Evolutionary conservation across 495 filamentous ascomycete genomes (phyloP).

Genomic region (Stereocaulon alpinum): DNA sequence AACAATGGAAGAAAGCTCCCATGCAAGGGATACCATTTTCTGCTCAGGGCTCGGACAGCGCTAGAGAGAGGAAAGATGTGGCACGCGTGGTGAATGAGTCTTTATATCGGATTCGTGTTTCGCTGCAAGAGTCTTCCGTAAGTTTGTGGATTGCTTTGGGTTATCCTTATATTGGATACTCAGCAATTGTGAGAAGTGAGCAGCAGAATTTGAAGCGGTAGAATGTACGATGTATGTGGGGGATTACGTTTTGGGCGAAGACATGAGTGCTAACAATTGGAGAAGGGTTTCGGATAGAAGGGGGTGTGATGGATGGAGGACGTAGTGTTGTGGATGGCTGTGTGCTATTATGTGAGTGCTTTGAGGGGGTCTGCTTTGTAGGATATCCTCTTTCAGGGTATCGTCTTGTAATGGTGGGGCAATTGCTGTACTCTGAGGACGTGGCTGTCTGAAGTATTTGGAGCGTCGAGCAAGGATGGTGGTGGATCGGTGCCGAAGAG

Average conservation of each 20-base stretch:
- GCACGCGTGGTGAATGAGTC: too few species aligned
- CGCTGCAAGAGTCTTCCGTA: too few species aligned
- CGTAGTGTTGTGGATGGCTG: too few species aligned
- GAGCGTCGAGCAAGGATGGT: not conserved
- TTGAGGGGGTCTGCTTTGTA: too few species aligned
- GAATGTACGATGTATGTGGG: not conserved
- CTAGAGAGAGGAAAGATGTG: not conserved
- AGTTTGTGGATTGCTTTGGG: too few species aligned
- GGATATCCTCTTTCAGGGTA: too few species aligned
- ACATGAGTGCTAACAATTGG: too few species aligned
- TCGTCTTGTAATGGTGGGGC: not conserved
- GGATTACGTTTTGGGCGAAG: not conserved
- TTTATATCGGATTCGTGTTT: too few species aligned
- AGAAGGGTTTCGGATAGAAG: too few species aligned
- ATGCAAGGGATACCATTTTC: not conserved
- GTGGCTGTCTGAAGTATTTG: not conserved
- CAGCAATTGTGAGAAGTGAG: not conserved
- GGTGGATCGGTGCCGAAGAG: not conserved
- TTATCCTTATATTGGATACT: too few species aligned
- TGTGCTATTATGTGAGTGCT: too few species aligned
- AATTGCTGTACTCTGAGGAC: not conserved
- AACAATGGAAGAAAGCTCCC: not conserved
- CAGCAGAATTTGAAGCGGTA: not conserved
- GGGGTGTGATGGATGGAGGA: too few species aligned
- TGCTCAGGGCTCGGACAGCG: not conserved